Evolutionary conservation across 805 yeast species (phyloP).

Genomic region (Candida anglica): DNA sequence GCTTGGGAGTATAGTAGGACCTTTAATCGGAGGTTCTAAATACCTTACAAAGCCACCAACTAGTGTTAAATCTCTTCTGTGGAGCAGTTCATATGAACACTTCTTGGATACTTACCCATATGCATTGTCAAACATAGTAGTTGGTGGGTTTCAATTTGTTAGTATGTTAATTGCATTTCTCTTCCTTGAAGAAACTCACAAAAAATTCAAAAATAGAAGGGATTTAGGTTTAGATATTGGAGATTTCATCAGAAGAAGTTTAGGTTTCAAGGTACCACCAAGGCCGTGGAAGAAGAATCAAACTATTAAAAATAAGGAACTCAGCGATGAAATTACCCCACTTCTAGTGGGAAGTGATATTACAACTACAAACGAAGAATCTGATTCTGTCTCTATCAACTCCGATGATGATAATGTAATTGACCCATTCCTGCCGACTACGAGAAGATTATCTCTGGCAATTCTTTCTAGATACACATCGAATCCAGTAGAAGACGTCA

Average conservation of each 20-base stretch:
- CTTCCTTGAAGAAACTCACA: constrained; percentile 54
- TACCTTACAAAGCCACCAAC: constrained; percentile 47
- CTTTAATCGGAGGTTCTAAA: constrained; percentile 50
- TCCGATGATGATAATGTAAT: neutral
- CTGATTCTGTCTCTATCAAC: neutral
- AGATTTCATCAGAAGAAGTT: constrained; percentile 19
- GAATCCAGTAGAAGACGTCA: neutral
- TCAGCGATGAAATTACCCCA: neutral
- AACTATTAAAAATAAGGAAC: neutral
- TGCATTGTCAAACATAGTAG: constrained; percentile 49
- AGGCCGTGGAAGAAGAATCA: constrained; percentile 17
- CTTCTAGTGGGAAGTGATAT: neutral
- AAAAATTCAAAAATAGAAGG: constrained; percentile 26
- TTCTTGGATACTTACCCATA: constrained; percentile 43
- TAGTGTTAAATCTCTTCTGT: constrained; percentile 9
- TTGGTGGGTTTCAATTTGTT: constrained; percentile 30
- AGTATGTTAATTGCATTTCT: constrained; percentile 38
- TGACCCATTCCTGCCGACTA: too few relatives aligned
- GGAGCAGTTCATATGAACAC: constrained; percentile 13
- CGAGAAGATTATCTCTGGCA: constrained; percentile 3
- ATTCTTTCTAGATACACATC: constrained; percentile 3
- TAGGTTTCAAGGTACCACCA: constrained; percentile 15
- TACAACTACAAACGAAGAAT: neutral
- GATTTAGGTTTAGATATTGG: constrained; percentile 47
- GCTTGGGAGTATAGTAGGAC: constrained; percentile 58